Evolutionary conservation across 2,329 filamentous ascomycete species (phyloP), one percentile per base, ranked within the genome.

Genomic region (Aspergillus fischeri): DNA sequence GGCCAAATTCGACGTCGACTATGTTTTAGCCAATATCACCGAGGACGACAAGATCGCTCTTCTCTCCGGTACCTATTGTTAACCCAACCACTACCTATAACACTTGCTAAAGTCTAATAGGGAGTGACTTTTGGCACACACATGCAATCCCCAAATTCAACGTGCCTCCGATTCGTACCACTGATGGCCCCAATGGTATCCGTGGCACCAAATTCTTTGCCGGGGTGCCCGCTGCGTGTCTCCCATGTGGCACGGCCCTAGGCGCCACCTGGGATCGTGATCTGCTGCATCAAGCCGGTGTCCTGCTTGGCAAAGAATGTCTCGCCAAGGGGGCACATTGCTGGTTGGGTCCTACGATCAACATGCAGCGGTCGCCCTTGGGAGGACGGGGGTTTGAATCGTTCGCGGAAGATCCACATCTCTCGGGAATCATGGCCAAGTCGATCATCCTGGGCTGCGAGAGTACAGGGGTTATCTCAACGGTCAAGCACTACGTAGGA

Each of bases 111-210:
- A 28, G 27, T 47, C n/a, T 48, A 51, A 55, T 55, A 82, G 85
- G 85, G 56, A 80, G 82, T 62, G 86, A 89, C 72, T 88, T 88
- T 66, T 90, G 87, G 87, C 85, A 88, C 66, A 87, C 86, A 35
- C 82, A 83, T 63, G 71, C 82, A 14, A 76, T 89, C 6, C 83
- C 83, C 9, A 70, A 83, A 24, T 80, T 86, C 65, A 82, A 83
- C 1, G 79, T 89, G 35, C 86, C 86, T 5, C 84, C 86, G 0
- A 77, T 89, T 32, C 83, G 87, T 50, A 79, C 86, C 49, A 83
- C 84, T 41, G 87, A 90, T 64, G 87, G 87, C 0, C 88, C 88
- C 41, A 89, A 89, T 69, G 87, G 87, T 52, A 82, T 87, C 35
- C 80, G 87, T 61, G 87, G 86, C 52, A 85, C 83, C 49, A 84